Evolutionary conservation across 78 protist species (phyloP).

Genomic region (Tieghemostelium lacteum): DNA sequence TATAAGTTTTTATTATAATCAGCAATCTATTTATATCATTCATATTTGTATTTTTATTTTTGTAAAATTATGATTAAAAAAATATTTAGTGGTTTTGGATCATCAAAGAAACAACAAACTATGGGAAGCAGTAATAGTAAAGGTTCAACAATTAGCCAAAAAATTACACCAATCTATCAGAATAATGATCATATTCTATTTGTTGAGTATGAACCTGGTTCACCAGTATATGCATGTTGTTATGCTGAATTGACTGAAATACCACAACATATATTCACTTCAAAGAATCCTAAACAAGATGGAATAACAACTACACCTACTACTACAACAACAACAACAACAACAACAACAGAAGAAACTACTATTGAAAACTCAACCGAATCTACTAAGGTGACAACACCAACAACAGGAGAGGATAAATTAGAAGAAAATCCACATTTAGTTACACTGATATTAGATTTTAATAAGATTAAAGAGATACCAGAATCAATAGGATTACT

Average conservation of each 20-base stretch:
- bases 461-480: conserved; percentile 17
- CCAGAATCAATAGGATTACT: conserved; percentile 22
- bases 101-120: no score
- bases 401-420: neutral
- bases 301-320: neutral
- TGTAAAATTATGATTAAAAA: neutral
- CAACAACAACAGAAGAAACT: neutral
- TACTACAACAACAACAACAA: neutral
- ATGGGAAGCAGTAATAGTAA: neutral
- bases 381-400: neutral
- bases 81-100: no score
- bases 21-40: no score
- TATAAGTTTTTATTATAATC: no score
- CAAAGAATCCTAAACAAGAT: neutral
- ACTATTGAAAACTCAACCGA: neutral
- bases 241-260: neutral
- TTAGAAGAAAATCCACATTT: neutral
- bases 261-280: neutral
- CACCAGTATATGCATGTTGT: neutral
- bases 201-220: neutral
- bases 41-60: no score
- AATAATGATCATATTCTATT: neutral
- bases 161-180: neutral
- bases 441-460: conserved; percentile 31
- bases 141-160: conserved; percentile 3